These are phyloP conservation scores for Postia placenta DNA, from an alignment of 768 basidiomycete genomes.

Conservation along the genomic window DNA sequence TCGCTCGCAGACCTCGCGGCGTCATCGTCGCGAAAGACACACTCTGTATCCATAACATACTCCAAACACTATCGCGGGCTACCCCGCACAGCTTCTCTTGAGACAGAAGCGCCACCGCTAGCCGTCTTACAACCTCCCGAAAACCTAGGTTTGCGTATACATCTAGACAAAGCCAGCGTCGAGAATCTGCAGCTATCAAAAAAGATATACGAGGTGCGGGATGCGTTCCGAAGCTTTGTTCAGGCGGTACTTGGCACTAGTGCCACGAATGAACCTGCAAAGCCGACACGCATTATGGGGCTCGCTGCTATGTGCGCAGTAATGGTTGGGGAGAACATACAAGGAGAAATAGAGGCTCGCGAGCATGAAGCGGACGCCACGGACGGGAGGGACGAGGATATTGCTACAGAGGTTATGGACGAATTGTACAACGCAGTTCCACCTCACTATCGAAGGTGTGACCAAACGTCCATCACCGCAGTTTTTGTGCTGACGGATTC, in stretches of 20 bases:
- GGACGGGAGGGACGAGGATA: constrained; percentile 20
- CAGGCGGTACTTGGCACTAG: constrained; percentile 26
- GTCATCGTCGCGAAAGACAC: constrained; percentile 7
- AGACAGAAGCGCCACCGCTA: constrained; percentile 26
- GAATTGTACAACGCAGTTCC: constrained; percentile 49
- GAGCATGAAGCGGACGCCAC: constrained; percentile 21
- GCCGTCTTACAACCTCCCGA: constrained; percentile 33
- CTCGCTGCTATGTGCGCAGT: constrained; percentile 43
- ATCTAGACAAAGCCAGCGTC: constrained; percentile 27
- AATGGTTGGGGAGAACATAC: constrained; percentile 42
- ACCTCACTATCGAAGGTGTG: constrained; percentile 44
- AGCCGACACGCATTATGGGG: constrained; percentile 22
- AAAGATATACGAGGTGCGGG: constrained; percentile 47
- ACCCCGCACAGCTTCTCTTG: background rate
- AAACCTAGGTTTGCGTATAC: constrained; percentile 26
- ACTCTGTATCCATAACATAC: constrained; percentile 11
- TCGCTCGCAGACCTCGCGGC: constrained; percentile 25
- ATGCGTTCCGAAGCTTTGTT: constrained; percentile 47
- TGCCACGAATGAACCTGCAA: background rate
- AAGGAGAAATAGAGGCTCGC: constrained; percentile 20
- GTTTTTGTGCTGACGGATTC: too few species aligned
- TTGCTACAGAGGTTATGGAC: constrained; percentile 22
- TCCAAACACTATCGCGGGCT: background rate
- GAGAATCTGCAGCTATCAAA: constrained; percentile 39
- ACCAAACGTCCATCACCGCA: background rate